A percentile compares a stretch with the other conserved stretches of the same genome.
These are phyloP conservation scores for Thalia dealbata DNA, from an alignment of 176 grass and related monocot genomes.

Conservation along the genomic window DNA sequence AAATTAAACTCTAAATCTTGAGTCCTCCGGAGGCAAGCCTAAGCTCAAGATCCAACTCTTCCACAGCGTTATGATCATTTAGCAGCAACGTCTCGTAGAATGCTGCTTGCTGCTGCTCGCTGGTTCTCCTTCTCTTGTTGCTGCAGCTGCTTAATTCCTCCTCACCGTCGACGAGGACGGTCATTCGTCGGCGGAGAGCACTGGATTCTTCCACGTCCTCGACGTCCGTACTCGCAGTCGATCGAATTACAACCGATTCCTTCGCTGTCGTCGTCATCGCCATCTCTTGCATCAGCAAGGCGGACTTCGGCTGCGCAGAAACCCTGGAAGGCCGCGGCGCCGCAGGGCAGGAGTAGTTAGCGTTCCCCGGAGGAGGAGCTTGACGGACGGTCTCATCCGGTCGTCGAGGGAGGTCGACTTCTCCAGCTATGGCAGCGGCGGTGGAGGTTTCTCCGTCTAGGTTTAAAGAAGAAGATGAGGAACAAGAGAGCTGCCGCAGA, in stretches of 20 bases:
- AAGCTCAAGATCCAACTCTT: slow-evolving; percentile 26
- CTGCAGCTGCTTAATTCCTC: not conserved
- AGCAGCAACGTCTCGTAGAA: not conserved
- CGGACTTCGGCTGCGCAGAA: not conserved
- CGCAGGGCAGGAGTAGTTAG: not conserved
- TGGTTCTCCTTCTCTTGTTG: slow-evolving; percentile 1
- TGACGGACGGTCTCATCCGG: not conserved
- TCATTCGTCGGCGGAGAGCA: not conserved
- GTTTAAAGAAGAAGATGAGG: not conserved
- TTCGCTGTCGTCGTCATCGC: too few relatives aligned
- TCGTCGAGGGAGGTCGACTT: not conserved
- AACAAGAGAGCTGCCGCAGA: slow-evolving; percentile 28
- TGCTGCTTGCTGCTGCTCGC: not conserved
- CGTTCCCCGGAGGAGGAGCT: not conserved
- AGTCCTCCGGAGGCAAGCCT: slow-evolving; percentile 6
- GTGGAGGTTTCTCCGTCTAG: not conserved
- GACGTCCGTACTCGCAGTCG: not conserved
- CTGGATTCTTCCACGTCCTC: not conserved
- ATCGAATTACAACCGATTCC: not conserved
- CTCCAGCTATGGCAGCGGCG: not conserved
- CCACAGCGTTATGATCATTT: not conserved
- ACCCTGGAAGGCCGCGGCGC: not conserved
- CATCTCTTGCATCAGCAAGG: not conserved
- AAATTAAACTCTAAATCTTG: not conserved
- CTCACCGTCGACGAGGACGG: not conserved